Evolutionary conservation across 108 stramenopile species (phyloP).

Genomic region (Epipyxis sp.): DNA sequence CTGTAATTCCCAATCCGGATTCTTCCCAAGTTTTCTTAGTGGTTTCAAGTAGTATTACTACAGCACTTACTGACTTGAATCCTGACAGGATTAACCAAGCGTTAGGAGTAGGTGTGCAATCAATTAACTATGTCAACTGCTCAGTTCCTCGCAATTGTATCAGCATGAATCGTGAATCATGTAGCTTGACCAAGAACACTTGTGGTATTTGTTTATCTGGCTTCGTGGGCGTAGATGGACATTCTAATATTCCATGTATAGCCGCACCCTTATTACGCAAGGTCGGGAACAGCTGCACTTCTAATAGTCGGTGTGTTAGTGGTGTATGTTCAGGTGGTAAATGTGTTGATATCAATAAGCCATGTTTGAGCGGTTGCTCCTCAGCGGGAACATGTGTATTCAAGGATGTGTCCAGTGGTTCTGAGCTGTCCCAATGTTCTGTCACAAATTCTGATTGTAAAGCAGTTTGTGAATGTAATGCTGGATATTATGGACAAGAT

Average conservation of each 20-base stretch:
- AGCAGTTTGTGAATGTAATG: not conserved
- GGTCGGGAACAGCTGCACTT: not conserved
- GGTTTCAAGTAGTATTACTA: not conserved
- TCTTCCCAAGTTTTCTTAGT: not conserved
- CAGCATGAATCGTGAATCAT: not conserved
- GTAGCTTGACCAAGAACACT: not conserved
- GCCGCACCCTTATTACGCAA: not conserved
- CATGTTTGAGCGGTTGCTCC: not conserved
- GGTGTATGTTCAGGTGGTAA: not conserved
- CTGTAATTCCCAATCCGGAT: not conserved
- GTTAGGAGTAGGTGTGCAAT: not conserved
- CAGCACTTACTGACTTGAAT: not conserved
- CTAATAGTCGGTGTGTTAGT: not conserved
- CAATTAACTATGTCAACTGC: not conserved
- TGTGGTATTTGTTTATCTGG: not conserved
- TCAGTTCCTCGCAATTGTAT: not conserved
- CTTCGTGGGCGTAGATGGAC: not conserved
- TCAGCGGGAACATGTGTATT: not conserved
- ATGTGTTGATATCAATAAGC: not conserved
- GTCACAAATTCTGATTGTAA: not conserved
- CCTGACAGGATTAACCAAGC: not conserved
- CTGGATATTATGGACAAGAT: not conserved
- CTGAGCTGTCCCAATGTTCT: not conserved
- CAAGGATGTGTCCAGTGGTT: not conserved
- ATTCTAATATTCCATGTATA: constrained; percentile 1